Base-by-base conservation (phyloP, 192 early-diverging fungal genomes). In the Coemansia furcata region DNA sequence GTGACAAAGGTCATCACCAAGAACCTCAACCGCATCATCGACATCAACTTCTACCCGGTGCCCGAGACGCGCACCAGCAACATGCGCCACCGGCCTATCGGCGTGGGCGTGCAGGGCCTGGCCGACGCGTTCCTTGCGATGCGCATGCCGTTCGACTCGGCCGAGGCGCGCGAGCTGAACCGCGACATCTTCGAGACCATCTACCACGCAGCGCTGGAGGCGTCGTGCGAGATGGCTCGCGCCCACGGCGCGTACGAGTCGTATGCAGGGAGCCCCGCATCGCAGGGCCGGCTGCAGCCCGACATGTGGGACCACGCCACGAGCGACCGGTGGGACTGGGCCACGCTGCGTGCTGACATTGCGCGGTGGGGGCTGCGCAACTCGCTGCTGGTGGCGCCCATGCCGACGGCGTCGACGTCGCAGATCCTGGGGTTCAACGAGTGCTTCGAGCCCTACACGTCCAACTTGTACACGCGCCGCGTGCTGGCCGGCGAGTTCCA, bases 351-450 rank as follows among this genome's bases (percentile, higher is more conserved):
- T 35, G 83, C 83, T 30, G 85, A 88, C 55, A 93, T 99, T 66
- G 86, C 88, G 3, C 65, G 91, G 68, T 83, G 89, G 65, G 97
- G 97, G 47, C 89, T 96, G 19, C 89, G 95, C 66, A 99, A 99
- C 88, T 94, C 92, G 35, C 84, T 99, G 19, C 81, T 99, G 19
- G 89, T 98, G 3, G 95, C 95, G 36, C 97, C 97, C 0, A 99
- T 99, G 97, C 97, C 97, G 1, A 99, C 97, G 0, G 97, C 97
- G 2, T 94, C 92, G 9, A 99, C 97, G 7, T 93, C 91, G 17
- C 97, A 99, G 82, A 99, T 99, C 66, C 85, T 99, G 6, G 97
- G 97, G 30, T 93, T 92, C 86, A 99, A 99, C 80, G 97, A 99
- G 86, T 95, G 94, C 75, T 98, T 97, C 69, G 96, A 92, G 80